Evolutionary conservation across 805 yeast species (phyloP).

Genomic region (Starmera caribaea): DNA sequence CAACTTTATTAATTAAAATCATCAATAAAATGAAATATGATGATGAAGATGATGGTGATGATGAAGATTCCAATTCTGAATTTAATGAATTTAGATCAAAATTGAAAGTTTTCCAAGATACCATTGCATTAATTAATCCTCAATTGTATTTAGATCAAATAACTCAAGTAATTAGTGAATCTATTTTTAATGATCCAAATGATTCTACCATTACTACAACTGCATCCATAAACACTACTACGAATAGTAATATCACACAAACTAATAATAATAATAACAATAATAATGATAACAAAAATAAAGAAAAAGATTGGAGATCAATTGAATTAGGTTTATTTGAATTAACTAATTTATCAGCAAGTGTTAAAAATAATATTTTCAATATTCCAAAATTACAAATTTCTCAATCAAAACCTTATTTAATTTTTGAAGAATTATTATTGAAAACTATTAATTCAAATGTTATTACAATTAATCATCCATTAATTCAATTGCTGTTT

Average conservation of each 20-base stretch:
- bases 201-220: too few species aligned
- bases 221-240: too few species aligned
- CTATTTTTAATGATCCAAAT: conserved; percentile 22
- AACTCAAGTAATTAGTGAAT: conserved; percentile 47
- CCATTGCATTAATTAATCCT: conserved; percentile 54
- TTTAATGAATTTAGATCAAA: conserved; percentile 71
- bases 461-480: conserved; percentile 50
- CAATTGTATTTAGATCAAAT: conserved; percentile 51
- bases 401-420: conserved; percentile 53
- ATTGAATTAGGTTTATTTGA: conserved; percentile 84
- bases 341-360: conserved; percentile 69
- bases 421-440: conserved; percentile 52
- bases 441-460: conserved; percentile 37
- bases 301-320: conserved; percentile 56
- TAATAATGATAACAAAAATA: conserved; percentile 1
- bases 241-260: too few species aligned
- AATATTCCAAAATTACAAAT: conserved; percentile 60
- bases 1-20: conserved; percentile 56
- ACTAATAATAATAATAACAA: too few species aligned
- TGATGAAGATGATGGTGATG: conserved; percentile 62
- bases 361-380: conserved; percentile 68
- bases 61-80: conserved; percentile 66
- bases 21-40: conserved; percentile 76
- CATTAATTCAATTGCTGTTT: conserved; percentile 70
- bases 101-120: conserved; percentile 75